These are phyloP conservation scores for Dictyostelium firmibasis DNA, from an alignment of 78 protist species.

Conservation along the genomic window DNA sequence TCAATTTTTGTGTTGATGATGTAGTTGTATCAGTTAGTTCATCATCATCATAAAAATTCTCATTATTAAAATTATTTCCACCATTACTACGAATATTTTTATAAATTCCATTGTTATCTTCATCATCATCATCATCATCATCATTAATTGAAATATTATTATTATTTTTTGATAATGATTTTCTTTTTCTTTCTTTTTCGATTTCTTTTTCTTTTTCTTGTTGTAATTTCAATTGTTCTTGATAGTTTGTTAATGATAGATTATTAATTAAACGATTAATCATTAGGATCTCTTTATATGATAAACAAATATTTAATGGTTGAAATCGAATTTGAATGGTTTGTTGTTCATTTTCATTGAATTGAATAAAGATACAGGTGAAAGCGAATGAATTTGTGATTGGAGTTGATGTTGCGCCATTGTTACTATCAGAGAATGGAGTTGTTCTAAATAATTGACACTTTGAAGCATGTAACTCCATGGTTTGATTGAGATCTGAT, in stretches of 20 bases:
- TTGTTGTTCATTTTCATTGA: conserved; percentile 44
- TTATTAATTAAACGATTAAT: conserved; percentile 28
- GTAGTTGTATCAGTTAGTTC: neutral
- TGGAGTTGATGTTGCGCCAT: conserved; percentile 48
- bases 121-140: neutral
- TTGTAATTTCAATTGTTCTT: neutral
- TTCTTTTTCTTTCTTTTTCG: neutral
- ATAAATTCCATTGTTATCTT: too few relatives aligned
- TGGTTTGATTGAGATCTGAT: conserved; percentile 45
- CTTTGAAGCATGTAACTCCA: conserved; percentile 55
- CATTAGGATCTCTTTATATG: conserved; percentile 56
- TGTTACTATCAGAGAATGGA: conserved; percentile 64
- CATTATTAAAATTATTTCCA: neutral
- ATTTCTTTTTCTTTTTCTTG: neutral
- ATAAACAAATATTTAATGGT: conserved; percentile 38
- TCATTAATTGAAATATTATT: neutral
- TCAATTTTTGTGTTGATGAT: neutral
- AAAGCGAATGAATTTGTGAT: conserved; percentile 61
- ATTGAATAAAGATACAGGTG: conserved; percentile 17
- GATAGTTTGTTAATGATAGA: neutral
- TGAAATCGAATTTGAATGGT: conserved; percentile 42
- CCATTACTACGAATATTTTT: too few relatives aligned
- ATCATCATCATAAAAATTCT: neutral
- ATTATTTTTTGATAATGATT: neutral
- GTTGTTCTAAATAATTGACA: conserved; percentile 65